phyloP scores from a whole-genome alignment of 169 alveolate species.

The Theileria sp. region DNA sequence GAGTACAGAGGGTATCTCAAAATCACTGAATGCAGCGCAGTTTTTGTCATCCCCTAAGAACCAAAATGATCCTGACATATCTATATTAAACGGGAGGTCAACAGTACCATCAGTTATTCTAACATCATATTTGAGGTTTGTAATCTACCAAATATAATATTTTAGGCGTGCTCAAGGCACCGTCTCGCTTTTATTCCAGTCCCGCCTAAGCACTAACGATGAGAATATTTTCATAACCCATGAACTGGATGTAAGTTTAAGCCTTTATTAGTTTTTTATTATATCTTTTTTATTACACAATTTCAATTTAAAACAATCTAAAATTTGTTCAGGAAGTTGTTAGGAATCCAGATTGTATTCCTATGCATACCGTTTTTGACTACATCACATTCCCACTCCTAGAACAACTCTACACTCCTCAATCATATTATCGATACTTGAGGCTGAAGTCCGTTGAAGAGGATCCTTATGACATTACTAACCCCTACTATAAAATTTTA shows the following conservation, averaged over 20 bases:
- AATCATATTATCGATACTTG: constrained; percentile 22
- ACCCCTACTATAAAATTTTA: constrained; percentile 43
- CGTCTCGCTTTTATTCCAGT: constrained; percentile 37
- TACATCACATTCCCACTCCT: constrained; percentile 42
- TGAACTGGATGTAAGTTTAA: constrained; percentile 48
- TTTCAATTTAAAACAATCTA: not conserved
- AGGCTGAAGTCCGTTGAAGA: constrained; percentile 26
- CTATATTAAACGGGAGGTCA: constrained; percentile 10
- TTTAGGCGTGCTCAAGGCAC: constrained; percentile 67
- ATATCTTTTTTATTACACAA: not conserved
- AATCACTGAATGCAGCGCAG: constrained; percentile 52
- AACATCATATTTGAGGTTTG: constrained; percentile 58
- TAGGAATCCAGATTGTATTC: constrained; percentile 58
- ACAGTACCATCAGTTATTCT: constrained; percentile 16
- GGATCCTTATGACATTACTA: not conserved
- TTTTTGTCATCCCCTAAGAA: constrained; percentile 14
- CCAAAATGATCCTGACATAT: constrained; percentile 24
- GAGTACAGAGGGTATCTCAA: constrained; percentile 47
- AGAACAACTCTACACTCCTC: constrained; percentile 50
- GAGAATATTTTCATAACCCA: constrained; percentile 32
- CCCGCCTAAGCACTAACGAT: constrained; percentile 37
- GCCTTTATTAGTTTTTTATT: not conserved
- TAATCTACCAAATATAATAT: not conserved
- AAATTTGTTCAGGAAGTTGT: constrained; percentile 36
- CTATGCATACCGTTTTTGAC: constrained; percentile 32